Conservation (phyloP, 306 rosid genomes). For the Dalbergia cultrata region DNA sequence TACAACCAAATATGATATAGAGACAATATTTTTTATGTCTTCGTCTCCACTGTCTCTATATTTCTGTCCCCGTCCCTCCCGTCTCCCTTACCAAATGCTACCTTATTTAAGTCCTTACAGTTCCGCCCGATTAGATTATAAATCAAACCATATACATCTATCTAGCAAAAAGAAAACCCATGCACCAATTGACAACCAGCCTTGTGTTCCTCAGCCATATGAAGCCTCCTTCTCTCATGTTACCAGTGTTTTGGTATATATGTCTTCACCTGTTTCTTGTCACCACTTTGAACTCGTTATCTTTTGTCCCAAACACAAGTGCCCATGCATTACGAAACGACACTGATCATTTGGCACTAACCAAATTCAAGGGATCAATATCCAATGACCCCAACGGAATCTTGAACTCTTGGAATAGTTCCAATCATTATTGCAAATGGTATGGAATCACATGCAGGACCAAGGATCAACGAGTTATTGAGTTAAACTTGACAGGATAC, state of each 20-base stretch:
- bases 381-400: conserved; percentile 28
- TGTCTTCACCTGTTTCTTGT: not conserved
- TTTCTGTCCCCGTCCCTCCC: no score
- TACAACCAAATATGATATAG: no score
- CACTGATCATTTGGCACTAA: conserved; percentile 39
- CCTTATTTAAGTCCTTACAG: no score
- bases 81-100: no score
- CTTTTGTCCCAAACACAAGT: not conserved
- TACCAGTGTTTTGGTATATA: not conserved
- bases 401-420: conserved; percentile 54
- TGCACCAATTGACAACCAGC: not conserved
- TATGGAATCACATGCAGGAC: conserved; percentile 54
- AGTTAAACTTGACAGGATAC: conserved; percentile 21
- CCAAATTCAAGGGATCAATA: conserved; percentile 52
- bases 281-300: not conserved
- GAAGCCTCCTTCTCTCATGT: not conserved
- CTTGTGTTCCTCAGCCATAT: conserved; percentile 16
- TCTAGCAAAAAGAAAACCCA: not conserved
- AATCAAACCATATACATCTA: no score
- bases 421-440: conserved; percentile 56
- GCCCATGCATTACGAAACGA: conserved; percentile 28
- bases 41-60: no score
- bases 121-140: no score
- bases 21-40: no score
- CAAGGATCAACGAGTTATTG: conserved; percentile 44